phyloP scores from a whole-genome alignment of 2,329 filamentous ascomycete genomes.

The Colletotrichum navitas region DNA sequence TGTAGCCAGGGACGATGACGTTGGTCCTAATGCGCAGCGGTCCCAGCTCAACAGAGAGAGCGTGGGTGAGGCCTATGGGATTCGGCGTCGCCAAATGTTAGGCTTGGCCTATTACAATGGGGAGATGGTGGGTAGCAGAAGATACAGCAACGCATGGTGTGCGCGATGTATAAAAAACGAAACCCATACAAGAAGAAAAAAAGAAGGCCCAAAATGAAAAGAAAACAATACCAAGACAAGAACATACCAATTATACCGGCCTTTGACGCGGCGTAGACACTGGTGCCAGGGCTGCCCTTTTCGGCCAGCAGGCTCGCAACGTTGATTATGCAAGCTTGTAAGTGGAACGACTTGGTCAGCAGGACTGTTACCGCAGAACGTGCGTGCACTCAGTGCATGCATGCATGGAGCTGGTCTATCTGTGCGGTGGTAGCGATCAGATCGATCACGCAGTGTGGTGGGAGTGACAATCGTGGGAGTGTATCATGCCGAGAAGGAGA shows the following conservation, averaged over 20 bases:
- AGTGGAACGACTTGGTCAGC: constrained; percentile 28
- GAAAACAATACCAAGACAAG: constrained; percentile 9
- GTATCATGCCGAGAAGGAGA: not conserved
- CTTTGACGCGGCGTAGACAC: constrained; percentile 83
- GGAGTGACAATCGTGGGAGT: not conserved
- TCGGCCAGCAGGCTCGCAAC: constrained; percentile 80
- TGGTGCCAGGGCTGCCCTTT: constrained; percentile 77
- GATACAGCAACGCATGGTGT: constrained; percentile 1
- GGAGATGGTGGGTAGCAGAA: constrained; percentile 15
- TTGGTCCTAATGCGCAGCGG: constrained; percentile 78
- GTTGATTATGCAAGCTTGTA: constrained; percentile 81
- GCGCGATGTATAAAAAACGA: constrained; percentile 29
- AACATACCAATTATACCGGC: constrained; percentile 78
- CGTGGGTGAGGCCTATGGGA: constrained; percentile 73
- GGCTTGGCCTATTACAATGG: constrained; percentile 17
- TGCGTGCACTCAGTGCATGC: constrained; percentile 12
- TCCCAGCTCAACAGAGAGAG: constrained; percentile 73
- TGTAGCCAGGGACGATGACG: constrained; percentile 85
- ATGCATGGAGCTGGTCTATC: constrained; percentile 2
- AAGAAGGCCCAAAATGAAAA: not conserved
- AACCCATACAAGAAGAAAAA: not conserved
- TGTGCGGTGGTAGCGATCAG: constrained; percentile 25
- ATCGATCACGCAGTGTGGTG: constrained; percentile 22
- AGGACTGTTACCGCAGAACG: constrained; percentile 9
- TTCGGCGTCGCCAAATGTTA: constrained; percentile 18